Evolutionary conservation across 164 flowering plant genomes (phyloP).

Genomic region (Magnolia officinalis): DNA sequence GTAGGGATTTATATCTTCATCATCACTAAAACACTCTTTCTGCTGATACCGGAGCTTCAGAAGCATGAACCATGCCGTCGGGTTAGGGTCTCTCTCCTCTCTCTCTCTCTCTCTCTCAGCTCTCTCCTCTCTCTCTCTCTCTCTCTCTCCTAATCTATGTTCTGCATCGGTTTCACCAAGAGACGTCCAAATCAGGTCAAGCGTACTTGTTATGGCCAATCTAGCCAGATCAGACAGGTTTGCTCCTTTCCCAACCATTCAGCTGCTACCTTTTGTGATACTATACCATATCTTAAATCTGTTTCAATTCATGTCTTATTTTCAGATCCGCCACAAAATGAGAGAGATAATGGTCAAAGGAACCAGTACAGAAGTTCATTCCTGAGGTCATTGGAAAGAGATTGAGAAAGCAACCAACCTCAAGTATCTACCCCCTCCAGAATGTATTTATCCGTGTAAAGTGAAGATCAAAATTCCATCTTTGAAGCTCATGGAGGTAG

Average conservation of each 20-base stretch:
- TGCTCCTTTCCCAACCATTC: too few species aligned
- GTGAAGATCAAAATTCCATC: slow-evolving; percentile 81
- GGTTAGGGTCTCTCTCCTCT: too few species aligned
- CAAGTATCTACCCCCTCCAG: too few species aligned
- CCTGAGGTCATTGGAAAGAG: slow-evolving; percentile 72
- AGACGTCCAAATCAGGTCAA: slow-evolving; percentile 41
- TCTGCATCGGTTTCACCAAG: slow-evolving; percentile 41
- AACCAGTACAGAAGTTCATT: slow-evolving; percentile 67
- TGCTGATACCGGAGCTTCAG: too few species aligned
- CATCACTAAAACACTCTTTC: too few species aligned
- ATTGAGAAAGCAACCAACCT: slow-evolving; percentile 7
- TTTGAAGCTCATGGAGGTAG: slow-evolving; percentile 81
- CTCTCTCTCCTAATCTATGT: slow-evolving; percentile 7
- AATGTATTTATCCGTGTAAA: slow-evolving; percentile 26
- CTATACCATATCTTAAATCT: too few species aligned
- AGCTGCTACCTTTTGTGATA: too few species aligned
- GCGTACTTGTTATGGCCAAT: slow-evolving; percentile 34
- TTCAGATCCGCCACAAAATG: slow-evolving; percentile 72
- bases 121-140: too few species aligned
- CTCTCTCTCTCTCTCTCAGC: too few species aligned
- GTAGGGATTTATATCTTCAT: too few species aligned
- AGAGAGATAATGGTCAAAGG: slow-evolving; percentile 75
- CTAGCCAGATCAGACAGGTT: slow-evolving; percentile 38
- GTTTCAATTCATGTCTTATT: not conserved
- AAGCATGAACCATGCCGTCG: too few species aligned